These are phyloP conservation scores for Amanita pallidorosea DNA, from an alignment of 768 basidiomycete genomes.

Conservation along the genomic window DNA sequence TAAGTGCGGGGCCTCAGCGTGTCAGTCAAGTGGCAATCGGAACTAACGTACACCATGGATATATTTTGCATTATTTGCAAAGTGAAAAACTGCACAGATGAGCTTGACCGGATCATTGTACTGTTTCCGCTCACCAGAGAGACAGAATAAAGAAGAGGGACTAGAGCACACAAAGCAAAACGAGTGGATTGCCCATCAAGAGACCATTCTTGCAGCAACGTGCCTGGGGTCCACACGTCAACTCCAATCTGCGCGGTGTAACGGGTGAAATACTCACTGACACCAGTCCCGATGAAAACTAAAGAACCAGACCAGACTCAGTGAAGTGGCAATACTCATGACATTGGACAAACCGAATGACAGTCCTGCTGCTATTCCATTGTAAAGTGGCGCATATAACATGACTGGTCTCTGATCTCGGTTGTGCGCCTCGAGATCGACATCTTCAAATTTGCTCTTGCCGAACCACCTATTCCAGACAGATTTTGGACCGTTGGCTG, in stretches of 20 bases:
- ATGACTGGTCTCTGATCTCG: slow-evolving; percentile 13
- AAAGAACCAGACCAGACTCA: slow-evolving; percentile 17
- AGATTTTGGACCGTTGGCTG: neutral
- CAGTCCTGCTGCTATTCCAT: slow-evolving; percentile 46
- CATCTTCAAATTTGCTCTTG: neutral
- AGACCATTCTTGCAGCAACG: slow-evolving; percentile 52
- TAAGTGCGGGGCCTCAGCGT: slow-evolving; percentile 15
- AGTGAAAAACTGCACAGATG: slow-evolving; percentile 49
- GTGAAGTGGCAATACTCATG: slow-evolving; percentile 20
- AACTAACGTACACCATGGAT: slow-evolving; percentile 43
- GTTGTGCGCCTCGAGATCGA: neutral
- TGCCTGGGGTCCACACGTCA: slow-evolving; percentile 13
- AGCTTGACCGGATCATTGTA: slow-evolving; percentile 13
- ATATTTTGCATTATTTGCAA: slow-evolving; percentile 64
- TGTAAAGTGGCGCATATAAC: slow-evolving; percentile 61
- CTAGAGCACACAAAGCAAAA: slow-evolving; percentile 50
- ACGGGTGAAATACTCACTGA: slow-evolving; percentile 26
- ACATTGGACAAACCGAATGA: slow-evolving; percentile 37
- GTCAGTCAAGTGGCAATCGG: neutral
- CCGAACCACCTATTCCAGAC: neutral
- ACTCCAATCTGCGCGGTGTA: neutral
- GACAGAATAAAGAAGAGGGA: slow-evolving; percentile 66
- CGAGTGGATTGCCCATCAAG: slow-evolving; percentile 51
- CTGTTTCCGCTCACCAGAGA: slow-evolving; percentile 35
- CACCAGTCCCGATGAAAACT: slow-evolving; percentile 56